Percentiles rank a stretch among this genome's conserved stretches.
Evolutionary conservation across 495 filamentous ascomycete species (phyloP).

Genomic region (Haplographium delicatum): DNA sequence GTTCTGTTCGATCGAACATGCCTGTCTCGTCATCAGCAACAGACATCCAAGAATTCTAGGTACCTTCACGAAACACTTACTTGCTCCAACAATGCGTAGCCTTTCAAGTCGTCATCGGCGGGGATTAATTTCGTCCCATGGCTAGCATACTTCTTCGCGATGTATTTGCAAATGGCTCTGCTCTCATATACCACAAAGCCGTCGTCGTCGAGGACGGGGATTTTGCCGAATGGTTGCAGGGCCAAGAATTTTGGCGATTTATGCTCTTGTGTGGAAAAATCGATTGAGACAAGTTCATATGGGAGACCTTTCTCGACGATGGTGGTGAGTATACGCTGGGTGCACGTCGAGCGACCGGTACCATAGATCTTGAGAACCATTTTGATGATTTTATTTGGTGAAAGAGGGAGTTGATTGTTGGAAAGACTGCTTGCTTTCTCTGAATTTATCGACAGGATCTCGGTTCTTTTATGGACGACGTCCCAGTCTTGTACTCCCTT

Average conservation of each 20-base stretch:
- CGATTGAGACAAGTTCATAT: constrained; percentile 35
- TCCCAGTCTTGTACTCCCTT: too few species aligned
- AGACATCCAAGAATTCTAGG: too few species aligned
- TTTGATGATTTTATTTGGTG: constrained; percentile 9
- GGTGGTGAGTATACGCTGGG: constrained; percentile 10
- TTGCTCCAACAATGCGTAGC: constrained; percentile 26
- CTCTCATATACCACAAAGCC: constrained; percentile 29
- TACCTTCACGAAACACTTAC: not conserved
- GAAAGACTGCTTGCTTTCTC: not conserved
- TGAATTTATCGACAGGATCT: not conserved
- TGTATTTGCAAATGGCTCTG: constrained; percentile 28
- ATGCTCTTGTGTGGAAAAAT: constrained; percentile 30
- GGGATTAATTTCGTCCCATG: constrained; percentile 26
- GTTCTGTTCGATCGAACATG: constrained; percentile 24
- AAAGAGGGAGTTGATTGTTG: not conserved
- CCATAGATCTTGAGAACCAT: constrained; percentile 31
- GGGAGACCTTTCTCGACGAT: constrained; percentile 26
- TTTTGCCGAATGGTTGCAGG: constrained; percentile 28
- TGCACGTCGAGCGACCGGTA: constrained; percentile 18
- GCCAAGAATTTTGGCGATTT: constrained; percentile 2
- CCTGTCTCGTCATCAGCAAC: not conserved
- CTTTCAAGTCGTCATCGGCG: constrained; percentile 18
- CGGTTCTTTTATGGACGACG: too few species aligned
- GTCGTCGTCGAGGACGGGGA: constrained; percentile 28
- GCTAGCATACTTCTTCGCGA: constrained; percentile 21